Percentiles rank a stretch among this genome's conserved stretches.
Conservation (phyloP, 495 filamentous ascomycete species). For the Collariella sp. region DNA sequence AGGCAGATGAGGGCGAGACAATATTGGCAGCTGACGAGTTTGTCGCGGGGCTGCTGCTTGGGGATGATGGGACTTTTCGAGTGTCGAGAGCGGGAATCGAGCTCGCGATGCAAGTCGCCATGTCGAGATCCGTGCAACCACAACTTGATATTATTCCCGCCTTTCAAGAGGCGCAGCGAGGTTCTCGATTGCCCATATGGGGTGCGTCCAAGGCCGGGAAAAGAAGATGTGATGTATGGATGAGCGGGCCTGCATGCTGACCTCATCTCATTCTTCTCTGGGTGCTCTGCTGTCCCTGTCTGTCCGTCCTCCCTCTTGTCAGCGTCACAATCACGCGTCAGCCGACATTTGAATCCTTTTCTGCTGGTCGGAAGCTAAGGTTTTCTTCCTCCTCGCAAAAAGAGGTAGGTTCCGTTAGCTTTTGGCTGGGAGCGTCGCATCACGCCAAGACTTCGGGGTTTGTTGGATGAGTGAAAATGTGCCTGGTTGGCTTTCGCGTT, state of each 20-base stretch:
- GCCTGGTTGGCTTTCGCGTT: too few relatives aligned
- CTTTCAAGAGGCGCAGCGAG: slow-evolving; percentile 4
- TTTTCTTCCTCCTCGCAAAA: too few relatives aligned
- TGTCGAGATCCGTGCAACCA: slow-evolving; percentile 9
- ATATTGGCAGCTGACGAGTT: slow-evolving; percentile 17
- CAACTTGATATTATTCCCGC: slow-evolving; percentile 2
- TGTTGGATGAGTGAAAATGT: too few relatives aligned
- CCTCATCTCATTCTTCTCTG: slow-evolving; percentile 7
- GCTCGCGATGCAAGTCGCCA: slow-evolving; percentile 3
- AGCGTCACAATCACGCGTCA: not conserved
- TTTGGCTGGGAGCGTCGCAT: too few relatives aligned
- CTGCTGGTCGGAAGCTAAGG: too few relatives aligned
- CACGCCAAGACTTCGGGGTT: too few relatives aligned
- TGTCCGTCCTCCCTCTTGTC: not conserved
- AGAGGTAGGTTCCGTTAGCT: too few relatives aligned
- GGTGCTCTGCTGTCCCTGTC: not conserved
- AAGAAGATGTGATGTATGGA: not conserved
- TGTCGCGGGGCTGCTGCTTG: not conserved
- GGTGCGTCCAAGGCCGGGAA: not conserved
- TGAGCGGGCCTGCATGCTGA: slow-evolving; percentile 17
- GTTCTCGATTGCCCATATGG: not conserved
- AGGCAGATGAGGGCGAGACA: slow-evolving; percentile 6
- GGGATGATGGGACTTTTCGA: not conserved
- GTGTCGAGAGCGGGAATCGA: not conserved
- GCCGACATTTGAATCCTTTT: not conserved